Base-by-base conservation (phyloP, 495 filamentous ascomycete species). In the Hypoxylon perforatum region DNA sequence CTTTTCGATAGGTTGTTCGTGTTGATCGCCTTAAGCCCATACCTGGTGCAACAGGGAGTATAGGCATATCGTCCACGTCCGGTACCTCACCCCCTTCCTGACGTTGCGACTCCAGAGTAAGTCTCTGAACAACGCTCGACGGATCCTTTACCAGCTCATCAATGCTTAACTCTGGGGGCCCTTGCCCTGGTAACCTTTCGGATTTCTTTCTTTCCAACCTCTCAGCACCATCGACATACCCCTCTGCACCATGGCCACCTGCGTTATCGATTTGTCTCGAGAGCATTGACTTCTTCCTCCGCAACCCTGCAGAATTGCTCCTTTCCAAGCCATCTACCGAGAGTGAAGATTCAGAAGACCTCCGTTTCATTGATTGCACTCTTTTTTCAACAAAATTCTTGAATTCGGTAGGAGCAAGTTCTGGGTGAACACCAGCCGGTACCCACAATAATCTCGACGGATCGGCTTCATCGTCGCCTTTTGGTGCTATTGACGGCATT, bases 391-490 rank as follows among this genome's bases (percentile, higher is more conserved):
- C 84, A 70, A 98, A 99, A 0, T 91, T 91, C 77, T 95, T 97
- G 81, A 98, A 99, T 71, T 97, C 96, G 75, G 90, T 93, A 4
- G 95, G 96, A 23, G 96, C 95, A 28, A 99, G 80, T 78, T 98
- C 95, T 11, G 95, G 95, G 71, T 99, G 95, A 15, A 98, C 81
- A 57, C 93, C 86, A 19, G 95, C 95, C 0, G 95, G 95, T 22
- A 99, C 95, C 95, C 95, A 99, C 57, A 97, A 92, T 49, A 98
- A 77, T 62, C 92, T 87, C 1, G 93, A 92, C 3, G 92, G 85
- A 77, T 97, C 96, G 69, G 93, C 90, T 73, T 96, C 94, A 64
- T 93, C 91, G 47, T 87, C 86, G 30, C 88, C 87, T 6, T 87
- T 88, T 8, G 93, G 92, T 6, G 93, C 87, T 61, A 88, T 82